Evolutionary conservation across 208 protist genomes (phyloP), one percentile per base, ranked within the genome.

Genomic region (Trypanosoma conorhini): DNA sequence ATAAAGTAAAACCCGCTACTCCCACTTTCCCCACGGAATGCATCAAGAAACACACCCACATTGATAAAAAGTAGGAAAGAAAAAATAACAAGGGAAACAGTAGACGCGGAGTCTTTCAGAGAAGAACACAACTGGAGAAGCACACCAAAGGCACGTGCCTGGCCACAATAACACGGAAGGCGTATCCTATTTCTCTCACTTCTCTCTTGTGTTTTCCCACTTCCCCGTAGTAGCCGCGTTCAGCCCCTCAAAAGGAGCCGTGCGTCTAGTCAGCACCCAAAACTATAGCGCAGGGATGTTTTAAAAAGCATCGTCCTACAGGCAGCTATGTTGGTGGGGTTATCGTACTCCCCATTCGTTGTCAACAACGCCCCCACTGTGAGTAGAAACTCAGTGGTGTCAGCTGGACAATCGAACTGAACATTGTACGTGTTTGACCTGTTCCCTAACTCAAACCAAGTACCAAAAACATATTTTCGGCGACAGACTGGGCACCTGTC

Each of bases 401-500:
- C 8, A 24, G 30, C 2, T 61, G 82, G 71, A 44, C 74, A 77
- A 31, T 69, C 64, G 3, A 80, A 68, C 38, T 82, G 62, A 9
- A 89, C 52, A 8, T 67, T 28, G 57, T 72, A 89, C 1, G 67
- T 57, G 64, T 93, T 89, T 0, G 61, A 46, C 40, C 70, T 35
- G 24, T 80, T 66, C 13, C 72, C 62, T 62, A 83, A 70, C 22
- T 79, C 72, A 33, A 22, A 31, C 24, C 22, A 26, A 8, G 8
- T 48, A 1, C 82, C 73, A 35, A 93, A 72, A 28, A 70, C 77
- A 58, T 78, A n/a, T 19, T 50, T 48, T 61, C 66, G 44, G 46
- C 82, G 81, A 64, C 87, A 93, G n/a, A 93, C 64, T 24, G 86
- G 86, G 63, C 86, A 88, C 5, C 64, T 62, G 60, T 88, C 73